phyloP scores from a whole-genome alignment of 2,329 filamentous ascomycete genomes.

The Hawksworthiomyces lignivorus region DNA sequence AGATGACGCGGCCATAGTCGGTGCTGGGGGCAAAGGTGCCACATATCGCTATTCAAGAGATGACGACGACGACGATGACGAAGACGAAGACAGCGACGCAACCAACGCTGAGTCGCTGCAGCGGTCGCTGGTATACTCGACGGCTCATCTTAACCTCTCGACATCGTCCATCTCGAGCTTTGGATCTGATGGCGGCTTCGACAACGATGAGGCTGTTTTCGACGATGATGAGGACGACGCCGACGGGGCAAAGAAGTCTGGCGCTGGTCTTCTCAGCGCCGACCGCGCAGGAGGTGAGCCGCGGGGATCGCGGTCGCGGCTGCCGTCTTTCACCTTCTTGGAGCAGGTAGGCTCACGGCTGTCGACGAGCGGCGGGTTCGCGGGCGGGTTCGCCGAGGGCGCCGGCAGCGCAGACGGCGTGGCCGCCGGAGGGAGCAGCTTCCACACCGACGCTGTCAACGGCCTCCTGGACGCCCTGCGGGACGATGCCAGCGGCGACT shows the following conservation, averaged over 20 bases:
- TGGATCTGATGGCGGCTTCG: conserved; percentile 49
- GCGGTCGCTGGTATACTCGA: conserved; percentile 47
- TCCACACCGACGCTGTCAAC: conserved; percentile 80
- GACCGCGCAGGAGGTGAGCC: conserved; percentile 26
- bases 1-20: conserved; percentile 39
- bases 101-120: conserved; percentile 45
- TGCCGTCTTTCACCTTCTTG: conserved; percentile 68
- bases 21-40: conserved; percentile 42
- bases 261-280: conserved; percentile 13
- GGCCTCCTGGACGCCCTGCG: conserved; percentile 82
- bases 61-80: conserved; percentile 38
- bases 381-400: background rate
- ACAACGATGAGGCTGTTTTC: conserved; percentile 51
- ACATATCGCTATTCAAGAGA: conserved; percentile 32
- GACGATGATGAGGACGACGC: conserved; percentile 23
- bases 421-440: conserved; percentile 35
- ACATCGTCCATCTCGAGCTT: conserved; percentile 50
- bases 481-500: conserved; percentile 64
- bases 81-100: conserved; percentile 9
- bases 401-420: background rate
- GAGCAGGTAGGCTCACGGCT: conserved; percentile 56
- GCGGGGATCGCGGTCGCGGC: conserved; percentile 54
- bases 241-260: conserved; percentile 19
- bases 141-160: conserved; percentile 45
- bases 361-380: conserved; percentile 14